Conservation (phyloP, 345 rosid genomes). For the Populus nigra region DNA sequence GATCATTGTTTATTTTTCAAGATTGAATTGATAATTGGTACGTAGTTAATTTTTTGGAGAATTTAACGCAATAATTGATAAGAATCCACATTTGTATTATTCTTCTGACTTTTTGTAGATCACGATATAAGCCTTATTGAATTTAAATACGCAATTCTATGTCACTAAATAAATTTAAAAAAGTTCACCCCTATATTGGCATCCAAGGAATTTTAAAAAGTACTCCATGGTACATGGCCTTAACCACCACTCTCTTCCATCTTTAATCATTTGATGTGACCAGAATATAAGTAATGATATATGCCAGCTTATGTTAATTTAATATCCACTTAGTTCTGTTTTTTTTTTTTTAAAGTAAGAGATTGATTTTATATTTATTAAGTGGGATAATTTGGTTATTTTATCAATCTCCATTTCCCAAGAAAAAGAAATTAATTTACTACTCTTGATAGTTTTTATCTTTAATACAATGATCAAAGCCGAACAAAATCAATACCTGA, state of each 20-base stretch:
- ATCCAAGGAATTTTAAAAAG: background rate
- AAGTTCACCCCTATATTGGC: background rate
- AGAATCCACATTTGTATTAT: background rate
- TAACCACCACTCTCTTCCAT: background rate
- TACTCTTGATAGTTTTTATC: background rate
- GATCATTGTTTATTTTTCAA: background rate
- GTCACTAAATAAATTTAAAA: background rate
- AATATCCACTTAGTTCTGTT: background rate
- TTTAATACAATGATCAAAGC: background rate
- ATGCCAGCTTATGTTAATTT: background rate
- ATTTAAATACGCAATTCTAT: background rate
- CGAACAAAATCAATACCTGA: too few relatives aligned
- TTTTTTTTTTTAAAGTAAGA: too few relatives aligned
- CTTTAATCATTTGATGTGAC: background rate
- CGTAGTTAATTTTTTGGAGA: too few relatives aligned
- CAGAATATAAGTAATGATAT: background rate
- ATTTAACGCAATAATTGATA: background rate
- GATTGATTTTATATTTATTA: background rate
- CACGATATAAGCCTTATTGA: background rate
- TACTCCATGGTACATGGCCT: background rate
- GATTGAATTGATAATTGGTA: too few relatives aligned
- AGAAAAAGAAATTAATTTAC: background rate
- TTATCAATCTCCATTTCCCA: background rate
- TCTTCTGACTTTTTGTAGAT: background rate
- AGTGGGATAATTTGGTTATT: background rate